Evolutionary conservation across 257 asterid species (phyloP).

Genomic region (Parsonsia alboflavescens): DNA sequence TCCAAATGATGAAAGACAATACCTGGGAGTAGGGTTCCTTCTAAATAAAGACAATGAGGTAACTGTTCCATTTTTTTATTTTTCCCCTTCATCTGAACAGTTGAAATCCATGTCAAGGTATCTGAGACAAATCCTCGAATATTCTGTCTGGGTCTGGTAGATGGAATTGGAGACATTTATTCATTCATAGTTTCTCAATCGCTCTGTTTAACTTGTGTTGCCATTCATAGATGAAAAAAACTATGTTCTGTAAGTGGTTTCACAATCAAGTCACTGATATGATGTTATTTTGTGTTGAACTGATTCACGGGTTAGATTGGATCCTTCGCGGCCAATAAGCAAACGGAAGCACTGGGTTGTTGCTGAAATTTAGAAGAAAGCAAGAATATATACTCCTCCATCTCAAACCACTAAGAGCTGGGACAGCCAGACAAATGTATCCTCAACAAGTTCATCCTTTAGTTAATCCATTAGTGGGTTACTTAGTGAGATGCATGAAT

Average conservation of each 20-base stretch:
- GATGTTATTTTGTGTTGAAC: background rate
- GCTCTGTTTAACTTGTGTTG: background rate
- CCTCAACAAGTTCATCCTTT: too few species aligned
- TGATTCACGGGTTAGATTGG: constrained; percentile 57
- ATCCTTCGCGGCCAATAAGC: constrained; percentile 86
- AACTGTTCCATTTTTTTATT: too few species aligned
- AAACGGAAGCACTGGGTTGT: constrained; percentile 71
- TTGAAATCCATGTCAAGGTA: too few species aligned
- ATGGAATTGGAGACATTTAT: too few species aligned
- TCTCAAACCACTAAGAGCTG: constrained; percentile 10
- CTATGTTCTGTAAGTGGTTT: background rate
- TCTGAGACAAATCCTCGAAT: too few species aligned
- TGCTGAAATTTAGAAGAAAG: constrained; percentile 73
- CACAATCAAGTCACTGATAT: background rate
- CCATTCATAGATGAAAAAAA: background rate
- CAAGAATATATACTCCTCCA: constrained; percentile 51
- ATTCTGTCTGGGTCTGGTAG: too few species aligned
- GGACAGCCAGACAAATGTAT: constrained; percentile 6
- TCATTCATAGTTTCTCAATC: background rate
- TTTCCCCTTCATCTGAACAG: too few species aligned
- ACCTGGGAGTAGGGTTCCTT: background rate
- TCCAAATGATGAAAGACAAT: background rate
- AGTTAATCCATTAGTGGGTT: background rate
- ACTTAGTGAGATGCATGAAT: background rate
- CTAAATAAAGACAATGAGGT: too few species aligned